These are phyloP conservation scores for Tritrichomonas foetus DNA, from an alignment of 208 protist genomes.

Conservation along the genomic window DNA sequence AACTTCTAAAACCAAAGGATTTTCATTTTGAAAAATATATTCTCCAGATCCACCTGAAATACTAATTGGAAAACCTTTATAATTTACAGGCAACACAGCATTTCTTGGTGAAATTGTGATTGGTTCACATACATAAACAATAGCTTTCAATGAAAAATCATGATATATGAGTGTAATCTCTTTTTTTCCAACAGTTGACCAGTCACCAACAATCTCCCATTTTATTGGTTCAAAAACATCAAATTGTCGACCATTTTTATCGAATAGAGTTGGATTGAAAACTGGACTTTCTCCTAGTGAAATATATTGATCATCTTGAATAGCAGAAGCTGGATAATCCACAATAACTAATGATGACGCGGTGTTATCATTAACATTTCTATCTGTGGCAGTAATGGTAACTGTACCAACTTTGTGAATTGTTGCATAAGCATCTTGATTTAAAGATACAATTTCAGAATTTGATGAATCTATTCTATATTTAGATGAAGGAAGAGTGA, in stretches of 20 bases:
- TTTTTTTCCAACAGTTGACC: not conserved
- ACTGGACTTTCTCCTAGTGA: not conserved
- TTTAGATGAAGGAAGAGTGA: not conserved
- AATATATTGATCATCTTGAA: not conserved
- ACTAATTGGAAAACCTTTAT: not conserved
- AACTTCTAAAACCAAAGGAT: not conserved
- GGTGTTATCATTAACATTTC: not conserved
- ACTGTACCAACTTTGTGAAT: not conserved
- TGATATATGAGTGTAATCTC: not conserved
- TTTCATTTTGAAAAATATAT: not conserved
- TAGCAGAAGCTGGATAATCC: not conserved
- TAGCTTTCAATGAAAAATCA: not conserved
- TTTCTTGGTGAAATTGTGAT: not conserved
- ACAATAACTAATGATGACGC: not conserved
- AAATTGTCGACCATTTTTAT: not conserved
- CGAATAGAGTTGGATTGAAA: not conserved
- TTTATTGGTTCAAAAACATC: not conserved
- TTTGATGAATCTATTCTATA: not conserved
- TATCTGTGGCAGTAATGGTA: not conserved
- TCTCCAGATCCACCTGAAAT: not conserved
- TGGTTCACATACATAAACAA: slow-evolving; percentile 4
- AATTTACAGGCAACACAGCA: not conserved
- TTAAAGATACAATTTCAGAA: not conserved
- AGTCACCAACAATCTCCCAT: not conserved
- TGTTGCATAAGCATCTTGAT: not conserved